Conservation (phyloP, 805 yeast genomes). For the Metschnikowia reukaufii region DNA sequence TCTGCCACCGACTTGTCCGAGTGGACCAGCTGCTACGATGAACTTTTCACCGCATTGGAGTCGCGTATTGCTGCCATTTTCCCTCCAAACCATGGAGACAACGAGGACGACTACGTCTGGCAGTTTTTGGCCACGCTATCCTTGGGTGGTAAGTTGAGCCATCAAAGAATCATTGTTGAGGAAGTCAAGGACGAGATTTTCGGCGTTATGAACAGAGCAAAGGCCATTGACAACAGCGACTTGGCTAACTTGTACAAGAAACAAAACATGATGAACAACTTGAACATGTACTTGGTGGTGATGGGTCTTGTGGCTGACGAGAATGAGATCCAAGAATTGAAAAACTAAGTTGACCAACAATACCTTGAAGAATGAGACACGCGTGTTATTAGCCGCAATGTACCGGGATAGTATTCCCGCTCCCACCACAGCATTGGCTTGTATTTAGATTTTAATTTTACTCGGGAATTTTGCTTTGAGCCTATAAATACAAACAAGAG, state of each 20-base stretch:
- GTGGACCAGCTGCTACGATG: slow-evolving; percentile 83
- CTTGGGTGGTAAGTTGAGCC: slow-evolving; percentile 83
- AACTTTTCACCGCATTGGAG: slow-evolving; percentile 74
- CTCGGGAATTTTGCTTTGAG: not conserved
- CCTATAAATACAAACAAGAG: not conserved
- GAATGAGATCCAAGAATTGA: slow-evolving; percentile 79
- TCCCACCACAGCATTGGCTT: no score
- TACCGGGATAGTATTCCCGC: not conserved
- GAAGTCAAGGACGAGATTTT: slow-evolving; percentile 92
- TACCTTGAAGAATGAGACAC: not conserved
- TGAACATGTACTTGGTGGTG: slow-evolving; percentile 90
- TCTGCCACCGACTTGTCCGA: slow-evolving; percentile 56
- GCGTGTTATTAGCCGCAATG: no score
- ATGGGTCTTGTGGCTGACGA: slow-evolving; percentile 95
- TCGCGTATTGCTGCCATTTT: slow-evolving; percentile 74
- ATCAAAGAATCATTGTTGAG: slow-evolving; percentile 91
- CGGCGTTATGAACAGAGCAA: slow-evolving; percentile 79
- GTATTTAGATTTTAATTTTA: not conserved
- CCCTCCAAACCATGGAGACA: slow-evolving; percentile 61
- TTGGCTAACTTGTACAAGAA: slow-evolving; percentile 44
- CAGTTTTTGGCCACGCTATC: slow-evolving; percentile 94
- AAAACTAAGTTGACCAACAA: slow-evolving; percentile 13
- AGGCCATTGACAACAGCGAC: slow-evolving; percentile 54
- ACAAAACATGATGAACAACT: slow-evolving; percentile 66
- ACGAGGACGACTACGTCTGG: slow-evolving; percentile 82